A percentile compares a stretch with the other conserved stretches of the same genome.
Conservation (phyloP, 2,329 filamentous ascomycete genomes). For the Bipolaris bicolor region DNA sequence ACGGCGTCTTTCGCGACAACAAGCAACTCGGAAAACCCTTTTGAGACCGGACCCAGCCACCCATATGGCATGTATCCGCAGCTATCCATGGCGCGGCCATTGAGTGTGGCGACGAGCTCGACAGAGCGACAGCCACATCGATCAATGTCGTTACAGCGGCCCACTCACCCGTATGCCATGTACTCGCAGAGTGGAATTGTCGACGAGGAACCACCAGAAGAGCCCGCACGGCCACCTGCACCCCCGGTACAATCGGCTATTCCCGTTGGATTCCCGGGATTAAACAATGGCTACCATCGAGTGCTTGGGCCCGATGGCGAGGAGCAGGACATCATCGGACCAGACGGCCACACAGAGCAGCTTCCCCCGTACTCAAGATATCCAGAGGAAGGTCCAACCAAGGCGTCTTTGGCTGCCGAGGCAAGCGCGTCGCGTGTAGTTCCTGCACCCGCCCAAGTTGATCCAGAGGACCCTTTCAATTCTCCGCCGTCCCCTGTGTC, state of each 20-base stretch:
- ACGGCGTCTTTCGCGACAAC: conserved; percentile 52
- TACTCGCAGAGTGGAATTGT: conserved; percentile 81
- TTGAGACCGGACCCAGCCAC: conserved; percentile 78
- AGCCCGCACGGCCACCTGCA: conserved; percentile 39
- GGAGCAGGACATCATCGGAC: conserved; percentile 86
- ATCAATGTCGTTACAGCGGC: conserved; percentile 66
- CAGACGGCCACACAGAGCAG: conserved; percentile 87
- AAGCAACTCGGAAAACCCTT: conserved; percentile 64
- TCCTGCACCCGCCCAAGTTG: conserved; percentile 25
- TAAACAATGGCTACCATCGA: conserved; percentile 70
- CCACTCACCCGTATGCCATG: conserved; percentile 84
- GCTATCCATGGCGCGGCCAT: conserved; percentile 60
- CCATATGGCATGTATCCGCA: conserved; percentile 87
- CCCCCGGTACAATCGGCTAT: conserved; percentile 55
- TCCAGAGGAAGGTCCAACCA: conserved; percentile 72
- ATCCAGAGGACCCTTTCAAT: conserved; percentile 36
- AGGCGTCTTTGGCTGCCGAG: conserved; percentile 56
- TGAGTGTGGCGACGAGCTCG: conserved; percentile 74
- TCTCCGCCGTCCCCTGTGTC: conserved; percentile 35
- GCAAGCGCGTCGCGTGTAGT: conserved; percentile 41
- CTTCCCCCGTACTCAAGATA: conserved; percentile 91
- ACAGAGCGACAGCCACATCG: conserved; percentile 66
- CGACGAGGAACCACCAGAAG: conserved; percentile 37
- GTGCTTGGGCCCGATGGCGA: conserved; percentile 80
- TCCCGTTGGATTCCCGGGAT: conserved; percentile 76